Evolutionary conservation across 805 yeast species (phyloP), one percentile per base, ranked within the genome.

Genomic region (Candida insectalens): DNA sequence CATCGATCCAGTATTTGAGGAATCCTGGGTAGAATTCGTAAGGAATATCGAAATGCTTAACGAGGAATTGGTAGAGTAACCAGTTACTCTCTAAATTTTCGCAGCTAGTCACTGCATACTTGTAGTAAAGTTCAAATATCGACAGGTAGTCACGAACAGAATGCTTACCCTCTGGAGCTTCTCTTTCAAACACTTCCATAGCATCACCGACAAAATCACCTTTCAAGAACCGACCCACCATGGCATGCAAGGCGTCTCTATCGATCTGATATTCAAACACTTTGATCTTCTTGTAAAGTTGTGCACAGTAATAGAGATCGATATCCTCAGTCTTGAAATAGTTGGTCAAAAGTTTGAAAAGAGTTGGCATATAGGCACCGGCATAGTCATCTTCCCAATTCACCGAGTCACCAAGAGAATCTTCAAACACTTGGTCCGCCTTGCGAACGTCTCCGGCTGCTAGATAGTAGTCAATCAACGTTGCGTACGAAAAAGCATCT

Each of bases 11-110:
- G 45, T 67, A 69, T 41, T 64, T 55, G 60, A 82, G 67, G 2
- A 77, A 57, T 2, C 79, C 78, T 18, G 71, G 59, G 46, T 77
- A 79, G 4, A 70, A 57, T 4, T 75, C 77, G 42, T 57, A 69
- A 0, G 87, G 82, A 2, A 79, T 62, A 21, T 57, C 46, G 48
- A 80, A 77, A 34, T 69, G 65, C 42, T 66, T 60, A 45, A 71
- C 70, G 29, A 81, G 46, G 35, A 68, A 71, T 4, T 72, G 73
- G 42, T 75, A 80, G 4, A 80, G 54, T 5, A 64, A 65, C 79
- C 74, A 67, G 41, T 80, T 78, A 0, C 74, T 69, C 37, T 66
- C 68, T 16, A 62, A 51, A 22, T 61, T 53, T 4, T 51, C 37
- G 17, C 63, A 56, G 6, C 56, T 33, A 0, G 59, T 41, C 18